A percentile compares a stretch with the other conserved stretches of the same genome.
phyloP scores from a whole-genome alignment of 208 protist genomes.

The Sergeia podlipaevii region DNA sequence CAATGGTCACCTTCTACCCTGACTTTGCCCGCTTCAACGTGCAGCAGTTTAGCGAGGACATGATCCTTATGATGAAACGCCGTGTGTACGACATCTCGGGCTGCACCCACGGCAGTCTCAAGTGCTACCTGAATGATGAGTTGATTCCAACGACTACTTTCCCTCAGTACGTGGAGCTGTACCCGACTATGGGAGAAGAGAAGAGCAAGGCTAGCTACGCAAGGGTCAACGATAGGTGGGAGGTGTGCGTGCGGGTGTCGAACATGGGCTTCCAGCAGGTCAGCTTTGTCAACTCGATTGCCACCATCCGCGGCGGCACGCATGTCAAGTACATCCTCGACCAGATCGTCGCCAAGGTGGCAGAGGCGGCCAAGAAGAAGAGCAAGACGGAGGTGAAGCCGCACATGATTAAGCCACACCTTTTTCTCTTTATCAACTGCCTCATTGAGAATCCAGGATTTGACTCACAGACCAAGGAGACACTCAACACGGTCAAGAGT shows the following conservation, averaged over 20 bases:
- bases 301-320: constrained; percentile 98
- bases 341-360: constrained; percentile 92
- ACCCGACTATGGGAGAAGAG: constrained; percentile 90
- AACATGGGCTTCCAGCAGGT: constrained; percentile 97
- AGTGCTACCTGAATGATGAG: constrained; percentile 97
- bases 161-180: constrained; percentile 97
- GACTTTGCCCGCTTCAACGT: constrained; percentile 98
- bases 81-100: constrained; percentile 99
- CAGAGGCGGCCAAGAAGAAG: constrained; percentile 95
- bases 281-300: constrained; percentile 99
- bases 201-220: constrained; percentile 66
- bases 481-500: constrained; percentile 92
- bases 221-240: constrained; percentile 96
- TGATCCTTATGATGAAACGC: constrained; percentile 95
- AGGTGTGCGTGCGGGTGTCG: constrained; percentile 94
- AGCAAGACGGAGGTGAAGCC: constrained; percentile 96
- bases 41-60: constrained; percentile 95
- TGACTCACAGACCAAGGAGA: constrained; percentile 99
- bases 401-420: constrained; percentile 96
- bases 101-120: constrained; percentile 84
- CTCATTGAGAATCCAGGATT: constrained; percentile 99
- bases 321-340: constrained; percentile 99
- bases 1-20: constrained; percentile 98
- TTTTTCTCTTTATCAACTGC: constrained; percentile 99
- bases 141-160: constrained; percentile 94